A percentile compares a stretch with the other conserved stretches of the same genome.
Conservation (phyloP, 441 rosid species). For the Brassica balearica region DNA sequence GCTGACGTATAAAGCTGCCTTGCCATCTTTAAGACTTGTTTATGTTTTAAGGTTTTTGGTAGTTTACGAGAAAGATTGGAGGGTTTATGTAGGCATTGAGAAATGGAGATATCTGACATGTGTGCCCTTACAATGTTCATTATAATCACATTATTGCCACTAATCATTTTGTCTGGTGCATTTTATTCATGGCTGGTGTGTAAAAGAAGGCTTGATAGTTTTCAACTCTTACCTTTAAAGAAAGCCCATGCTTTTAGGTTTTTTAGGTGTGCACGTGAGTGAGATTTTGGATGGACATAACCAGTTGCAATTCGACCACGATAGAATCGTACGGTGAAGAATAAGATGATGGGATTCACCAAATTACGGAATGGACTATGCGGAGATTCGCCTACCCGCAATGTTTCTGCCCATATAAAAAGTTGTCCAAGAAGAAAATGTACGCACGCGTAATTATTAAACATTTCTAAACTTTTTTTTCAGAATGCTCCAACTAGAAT, state of each 20-base stretch:
- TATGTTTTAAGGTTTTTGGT: neutral
- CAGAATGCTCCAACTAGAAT: neutral
- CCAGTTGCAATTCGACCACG: conserved; percentile 22
- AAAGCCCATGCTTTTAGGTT: conserved; percentile 22
- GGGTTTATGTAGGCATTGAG: conserved; percentile 37
- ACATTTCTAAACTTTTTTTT: neutral
- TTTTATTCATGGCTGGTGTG: conserved; percentile 27
- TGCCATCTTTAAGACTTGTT: conserved; percentile 30
- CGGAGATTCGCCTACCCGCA: conserved; percentile 40
- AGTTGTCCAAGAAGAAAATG: neutral
- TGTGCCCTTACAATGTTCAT: conserved; percentile 23
- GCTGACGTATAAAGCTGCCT: conserved; percentile 16
- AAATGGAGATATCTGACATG: conserved; percentile 13
- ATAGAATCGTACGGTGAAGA: conserved; percentile 19
- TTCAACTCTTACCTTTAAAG: conserved; percentile 40
- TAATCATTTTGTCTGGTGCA: conserved; percentile 40
- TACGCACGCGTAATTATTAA: conserved; percentile 40
- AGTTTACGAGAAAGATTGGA: neutral
- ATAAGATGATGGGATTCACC: conserved; percentile 18
- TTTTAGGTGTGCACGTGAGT: conserved; percentile 12
- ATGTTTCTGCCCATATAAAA: neutral
- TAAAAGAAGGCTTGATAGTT: conserved; percentile 33
- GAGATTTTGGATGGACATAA: conserved; percentile 19
- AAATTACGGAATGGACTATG: conserved; percentile 15
- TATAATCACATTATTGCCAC: conserved; percentile 35